Evolutionary conservation across 108 stramenopile species (phyloP).

Genomic region (Schizochytrium sp.): DNA sequence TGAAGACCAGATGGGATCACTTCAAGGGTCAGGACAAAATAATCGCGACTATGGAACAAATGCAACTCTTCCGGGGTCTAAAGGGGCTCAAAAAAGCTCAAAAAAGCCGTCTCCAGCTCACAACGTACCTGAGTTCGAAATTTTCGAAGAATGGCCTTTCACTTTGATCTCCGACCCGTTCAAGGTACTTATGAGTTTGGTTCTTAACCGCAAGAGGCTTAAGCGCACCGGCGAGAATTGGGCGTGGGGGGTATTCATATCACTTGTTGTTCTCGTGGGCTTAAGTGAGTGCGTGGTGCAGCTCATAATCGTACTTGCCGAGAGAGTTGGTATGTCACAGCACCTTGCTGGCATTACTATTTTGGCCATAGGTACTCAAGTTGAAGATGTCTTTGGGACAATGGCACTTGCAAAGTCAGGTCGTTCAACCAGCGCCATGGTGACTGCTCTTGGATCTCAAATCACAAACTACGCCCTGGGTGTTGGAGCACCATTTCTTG

Average conservation of each 20-base stretch:
- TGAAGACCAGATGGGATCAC: background rate
- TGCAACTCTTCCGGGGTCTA: background rate
- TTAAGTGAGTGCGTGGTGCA: background rate
- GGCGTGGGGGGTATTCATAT: background rate
- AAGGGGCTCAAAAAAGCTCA: background rate
- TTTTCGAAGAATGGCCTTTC: slow-evolving; percentile 7
- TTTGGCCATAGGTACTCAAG: slow-evolving; percentile 20
- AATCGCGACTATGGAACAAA: too few species aligned
- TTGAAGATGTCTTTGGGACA: background rate
- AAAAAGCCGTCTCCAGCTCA: background rate
- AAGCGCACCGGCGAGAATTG: background rate
- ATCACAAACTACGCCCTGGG: background rate
- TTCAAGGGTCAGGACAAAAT: too few species aligned
- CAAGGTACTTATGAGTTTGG: background rate
- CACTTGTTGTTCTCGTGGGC: background rate
- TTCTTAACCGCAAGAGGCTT: background rate
- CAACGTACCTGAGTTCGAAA: background rate
- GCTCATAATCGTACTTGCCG: background rate
- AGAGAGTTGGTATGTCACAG: background rate
- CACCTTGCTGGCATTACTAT: background rate
- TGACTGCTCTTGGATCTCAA: background rate
- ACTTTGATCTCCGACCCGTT: background rate
- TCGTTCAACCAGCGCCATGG: background rate
- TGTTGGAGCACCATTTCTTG: background rate
- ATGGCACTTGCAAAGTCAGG: background rate